Conservation (phyloP, 177 flowering plant species). For the Telopea speciosissima region DNA sequence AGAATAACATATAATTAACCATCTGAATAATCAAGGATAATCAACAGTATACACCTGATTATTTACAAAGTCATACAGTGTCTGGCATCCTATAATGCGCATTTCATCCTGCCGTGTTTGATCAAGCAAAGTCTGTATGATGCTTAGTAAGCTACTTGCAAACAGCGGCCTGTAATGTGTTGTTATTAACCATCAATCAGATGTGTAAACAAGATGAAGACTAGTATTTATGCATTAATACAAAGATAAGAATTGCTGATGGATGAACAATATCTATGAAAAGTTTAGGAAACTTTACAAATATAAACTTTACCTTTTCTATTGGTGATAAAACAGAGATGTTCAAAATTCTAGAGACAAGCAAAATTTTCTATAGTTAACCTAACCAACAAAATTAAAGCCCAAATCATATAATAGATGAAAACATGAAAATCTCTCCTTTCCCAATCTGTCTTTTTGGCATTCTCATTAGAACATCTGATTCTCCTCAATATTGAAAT, state of each 20-base stretch:
- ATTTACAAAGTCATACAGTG: conserved; percentile 83
- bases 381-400: too few species aligned
- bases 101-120: conserved; percentile 84
- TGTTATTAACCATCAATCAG: background rate
- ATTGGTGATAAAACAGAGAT: too few species aligned
- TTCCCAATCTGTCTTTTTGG: too few species aligned
- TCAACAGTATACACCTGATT: conserved; percentile 53
- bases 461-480: too few species aligned
- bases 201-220: background rate
- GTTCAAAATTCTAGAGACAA: too few species aligned
- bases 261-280: too few species aligned
- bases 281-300: too few species aligned
- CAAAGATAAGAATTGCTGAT: background rate
- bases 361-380: too few species aligned
- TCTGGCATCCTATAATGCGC: conserved; percentile 68
- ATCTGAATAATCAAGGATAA: background rate
- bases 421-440: too few species aligned
- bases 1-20: conserved; percentile 6
- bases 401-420: too few species aligned
- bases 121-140: conserved; percentile 70
- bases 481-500: too few species aligned
- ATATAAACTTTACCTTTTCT: too few species aligned
- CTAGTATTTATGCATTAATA: background rate
- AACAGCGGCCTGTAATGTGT: conserved; percentile 74
- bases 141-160: conserved; percentile 77